These are phyloP conservation scores for Penicillium crustosum DNA, from an alignment of 2,329 filamentous ascomycete species.

Conservation along the genomic window DNA sequence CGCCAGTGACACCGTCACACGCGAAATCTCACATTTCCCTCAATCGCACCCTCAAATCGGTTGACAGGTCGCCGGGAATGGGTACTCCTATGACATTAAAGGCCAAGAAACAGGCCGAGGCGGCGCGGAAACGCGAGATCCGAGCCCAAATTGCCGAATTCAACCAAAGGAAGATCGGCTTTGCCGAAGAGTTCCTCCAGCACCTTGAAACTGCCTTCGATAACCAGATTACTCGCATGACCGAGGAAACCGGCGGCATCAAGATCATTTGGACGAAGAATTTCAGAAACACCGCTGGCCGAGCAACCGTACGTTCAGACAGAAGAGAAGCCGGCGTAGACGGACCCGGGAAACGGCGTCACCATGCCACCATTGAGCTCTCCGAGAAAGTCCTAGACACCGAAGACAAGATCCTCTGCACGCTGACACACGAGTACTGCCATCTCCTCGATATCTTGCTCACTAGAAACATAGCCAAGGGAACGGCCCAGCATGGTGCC, in stretches of 20 bases:
- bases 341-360: constrained; percentile 36
- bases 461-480: constrained; percentile 56
- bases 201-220: constrained; percentile 56
- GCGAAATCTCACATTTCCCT: neutral
- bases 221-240: constrained; percentile 50
- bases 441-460: constrained; percentile 93
- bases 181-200: constrained; percentile 56
- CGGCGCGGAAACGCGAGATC: constrained; percentile 37
- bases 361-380: constrained; percentile 79
- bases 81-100: constrained; percentile 37
- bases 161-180: constrained; percentile 51
- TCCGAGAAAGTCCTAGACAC: constrained; percentile 84
- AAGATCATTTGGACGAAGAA: constrained; percentile 62
- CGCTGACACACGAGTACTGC: constrained; percentile 95
- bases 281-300: constrained; percentile 61
- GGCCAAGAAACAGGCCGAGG: constrained; percentile 41
- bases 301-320: constrained; percentile 56
- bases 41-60: neutral
- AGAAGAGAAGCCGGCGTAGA: neutral
- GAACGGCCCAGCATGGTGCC: constrained; percentile 65
- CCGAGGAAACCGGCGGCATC: constrained; percentile 57
- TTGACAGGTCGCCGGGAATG: constrained; percentile 12
- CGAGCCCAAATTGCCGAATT: constrained; percentile 43
- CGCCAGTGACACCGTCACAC: neutral
- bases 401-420: constrained; percentile 76